Percentiles rank a stretch among this genome's conserved stretches.
These are phyloP conservation scores for Helminthosporium solani DNA, from an alignment of 2,329 filamentous ascomycete species.

Conservation along the genomic window DNA sequence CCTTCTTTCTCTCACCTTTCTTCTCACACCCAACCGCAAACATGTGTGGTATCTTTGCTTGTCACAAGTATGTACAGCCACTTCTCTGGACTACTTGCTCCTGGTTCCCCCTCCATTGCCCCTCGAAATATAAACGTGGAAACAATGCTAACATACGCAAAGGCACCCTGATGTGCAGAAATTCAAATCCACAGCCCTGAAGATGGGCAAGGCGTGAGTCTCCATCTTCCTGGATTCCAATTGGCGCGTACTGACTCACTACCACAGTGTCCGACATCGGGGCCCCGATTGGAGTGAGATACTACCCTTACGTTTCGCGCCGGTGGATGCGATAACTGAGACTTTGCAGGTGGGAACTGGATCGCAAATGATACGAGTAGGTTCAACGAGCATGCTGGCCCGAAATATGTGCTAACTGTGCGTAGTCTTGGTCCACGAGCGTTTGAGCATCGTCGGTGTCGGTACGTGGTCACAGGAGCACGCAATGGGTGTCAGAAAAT, in stretches of 20 bases:
- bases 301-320: constrained; percentile 24
- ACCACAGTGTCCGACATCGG: constrained; percentile 80
- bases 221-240: constrained; percentile 2
- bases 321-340: constrained; percentile 32
- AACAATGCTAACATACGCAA: constrained; percentile 31
- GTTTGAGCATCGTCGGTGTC: constrained; percentile 95
- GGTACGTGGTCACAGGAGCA: constrained; percentile 58
- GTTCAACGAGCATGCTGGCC: constrained; percentile 8
- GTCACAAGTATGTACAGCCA: constrained; percentile 66
- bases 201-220: constrained; percentile 89
- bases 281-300: constrained; percentile 97
- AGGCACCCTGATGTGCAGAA: constrained; percentile 90
- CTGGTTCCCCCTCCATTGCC: constrained; percentile 28
- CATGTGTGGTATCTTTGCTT: constrained; percentile 98
- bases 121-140: constrained; percentile 15
- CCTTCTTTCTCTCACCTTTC: constrained; percentile 3
- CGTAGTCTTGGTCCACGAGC: constrained; percentile 84
- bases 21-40: constrained; percentile 41
- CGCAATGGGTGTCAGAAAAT: constrained; percentile 7
- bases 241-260: constrained; percentile 36
- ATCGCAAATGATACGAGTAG: constrained; percentile 88
- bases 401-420: constrained; percentile 22
- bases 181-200: constrained; percentile 93
- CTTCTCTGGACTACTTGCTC: constrained; percentile 13
- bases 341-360: constrained; percentile 74